These are phyloP conservation scores for Cicer bijugum DNA, from an alignment of 306 rosid species.

Conservation along the genomic window DNA sequence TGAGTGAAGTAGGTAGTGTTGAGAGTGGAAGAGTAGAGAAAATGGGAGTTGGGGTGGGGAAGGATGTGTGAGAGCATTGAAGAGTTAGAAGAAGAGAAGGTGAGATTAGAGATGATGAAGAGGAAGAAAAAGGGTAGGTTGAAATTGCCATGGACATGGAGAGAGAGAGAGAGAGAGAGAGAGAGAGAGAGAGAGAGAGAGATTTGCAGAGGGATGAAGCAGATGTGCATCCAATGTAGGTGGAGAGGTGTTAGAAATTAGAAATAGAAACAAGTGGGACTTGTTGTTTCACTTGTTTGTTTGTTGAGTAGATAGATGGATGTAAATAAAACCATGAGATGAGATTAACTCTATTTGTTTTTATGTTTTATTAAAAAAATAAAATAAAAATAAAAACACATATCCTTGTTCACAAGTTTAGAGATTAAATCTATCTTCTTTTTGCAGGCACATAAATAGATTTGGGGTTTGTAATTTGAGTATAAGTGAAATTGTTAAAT, in stretches of 20 bases:
- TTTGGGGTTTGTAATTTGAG: too few relatives aligned
- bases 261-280: too few relatives aligned
- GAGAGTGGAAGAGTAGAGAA: slow-evolving; percentile 42
- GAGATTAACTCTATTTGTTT: too few relatives aligned
- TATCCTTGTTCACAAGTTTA: too few relatives aligned
- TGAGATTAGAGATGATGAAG: slow-evolving; percentile 46
- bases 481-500: too few relatives aligned
- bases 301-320: too few relatives aligned
- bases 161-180: slow-evolving; percentile 39
- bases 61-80: slow-evolving; percentile 44
- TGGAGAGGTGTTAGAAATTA: slow-evolving; percentile 9
- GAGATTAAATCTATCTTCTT: too few relatives aligned
- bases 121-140: slow-evolving; percentile 33
- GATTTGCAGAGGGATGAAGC: slow-evolving; percentile 55
- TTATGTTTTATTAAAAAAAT: too few relatives aligned
- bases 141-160: slow-evolving; percentile 60
- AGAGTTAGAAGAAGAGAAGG: slow-evolving; percentile 37
- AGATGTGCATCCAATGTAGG: slow-evolving; percentile 50
- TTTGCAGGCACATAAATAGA: too few relatives aligned
- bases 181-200: slow-evolving; percentile 38
- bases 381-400: too few relatives aligned
- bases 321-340: too few relatives aligned
- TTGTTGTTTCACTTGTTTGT: too few relatives aligned
- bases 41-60: slow-evolving; percentile 26
- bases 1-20: slow-evolving; percentile 25